A percentile compares a stretch with the other conserved stretches of the same genome.
These are phyloP conservation scores for Fraxinus ornus DNA, from an alignment of 305 asterid species.

Conservation along the genomic window DNA sequence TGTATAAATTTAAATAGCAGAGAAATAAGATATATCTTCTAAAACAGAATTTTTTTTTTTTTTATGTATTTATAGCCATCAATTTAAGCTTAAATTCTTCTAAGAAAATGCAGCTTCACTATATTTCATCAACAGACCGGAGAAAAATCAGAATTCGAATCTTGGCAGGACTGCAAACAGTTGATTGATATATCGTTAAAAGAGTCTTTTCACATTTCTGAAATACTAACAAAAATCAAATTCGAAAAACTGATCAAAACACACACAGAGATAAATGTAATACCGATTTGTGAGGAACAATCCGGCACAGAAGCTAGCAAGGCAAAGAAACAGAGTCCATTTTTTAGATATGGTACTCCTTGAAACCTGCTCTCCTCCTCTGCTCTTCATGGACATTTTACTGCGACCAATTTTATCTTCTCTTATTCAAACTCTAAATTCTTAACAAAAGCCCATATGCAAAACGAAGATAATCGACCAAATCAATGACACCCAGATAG, in stretches of 20 bases:
- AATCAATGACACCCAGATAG: slow-evolving; percentile 7
- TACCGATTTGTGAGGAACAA: slow-evolving; percentile 80
- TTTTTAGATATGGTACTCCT: slow-evolving; percentile 48
- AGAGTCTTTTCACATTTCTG: not conserved
- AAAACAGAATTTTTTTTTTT: not conserved
- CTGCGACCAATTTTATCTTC: not conserved
- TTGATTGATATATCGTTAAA: not conserved
- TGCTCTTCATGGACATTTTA: slow-evolving; percentile 55
- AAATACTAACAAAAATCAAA: not conserved
- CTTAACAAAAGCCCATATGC: slow-evolving; percentile 39
- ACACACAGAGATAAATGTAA: not conserved
- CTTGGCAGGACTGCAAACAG: not conserved
- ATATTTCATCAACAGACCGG: not conserved
- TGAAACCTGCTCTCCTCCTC: slow-evolving; percentile 59
- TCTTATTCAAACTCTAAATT: slow-evolving; percentile 2
- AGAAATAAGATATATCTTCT: slow-evolving; percentile 3
- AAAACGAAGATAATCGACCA: not conserved
- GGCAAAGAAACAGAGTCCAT: slow-evolving; percentile 76
- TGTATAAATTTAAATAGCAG: not conserved
- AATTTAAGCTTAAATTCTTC: not conserved
- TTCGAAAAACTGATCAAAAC: not conserved
- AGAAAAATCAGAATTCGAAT: slow-evolving; percentile 5
- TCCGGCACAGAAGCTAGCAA: slow-evolving; percentile 71
- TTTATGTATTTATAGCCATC: not conserved
- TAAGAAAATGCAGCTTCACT: not conserved